Base-by-base conservation (phyloP, 768 basidiomycete genomes). In the Antrodiella citrinella region DNA sequence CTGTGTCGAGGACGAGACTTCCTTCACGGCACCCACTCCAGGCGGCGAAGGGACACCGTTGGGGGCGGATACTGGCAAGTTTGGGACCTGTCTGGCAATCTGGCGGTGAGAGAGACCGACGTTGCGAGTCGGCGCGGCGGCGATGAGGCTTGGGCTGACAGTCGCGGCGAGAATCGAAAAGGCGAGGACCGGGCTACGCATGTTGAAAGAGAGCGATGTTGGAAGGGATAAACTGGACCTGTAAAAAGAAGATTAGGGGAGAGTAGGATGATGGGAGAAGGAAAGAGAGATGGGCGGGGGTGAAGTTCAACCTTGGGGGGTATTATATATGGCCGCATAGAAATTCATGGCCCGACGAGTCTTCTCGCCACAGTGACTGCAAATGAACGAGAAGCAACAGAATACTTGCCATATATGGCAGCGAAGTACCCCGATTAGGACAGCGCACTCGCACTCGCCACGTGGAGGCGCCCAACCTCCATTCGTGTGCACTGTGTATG, bases 131-230 rank as follows among this genome's bases (percentile, higher is more conserved):
- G 62, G 62, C 1, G 62, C 62, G 15, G 56, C 60, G 24, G 59
- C 50, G 40, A 64, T 58, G 53, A 64, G 60, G 18, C 48, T 45
- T 3, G 62, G 62, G 57, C 62, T 64, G 55, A 64, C 62, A 26
- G 62, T 58, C 4, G 62, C 62, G 45, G 62, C 62, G 54, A 64
- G 35, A 46, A 64, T 51, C 18, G 57, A 56, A 51, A 64, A 64
- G 50, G 62, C 62, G 53, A 64, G 61, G 53, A 64, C 62, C 35
- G 62, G 62, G 55, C 62, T 64, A 45, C 62, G 60, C 62, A 64
- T 64, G 47, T 59, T 57, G 61, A 50, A n/a, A 25, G 54, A n/a
- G 53, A 30, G 44, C 47, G 39, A 46, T 51, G 11, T 24, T 42
- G 25, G 21, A 49, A 54, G 50, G 38, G 49, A 51, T 40, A 20